Conservation (phyloP, 495 filamentous ascomycete genomes). For the Evansstolkia leycettana region DNA sequence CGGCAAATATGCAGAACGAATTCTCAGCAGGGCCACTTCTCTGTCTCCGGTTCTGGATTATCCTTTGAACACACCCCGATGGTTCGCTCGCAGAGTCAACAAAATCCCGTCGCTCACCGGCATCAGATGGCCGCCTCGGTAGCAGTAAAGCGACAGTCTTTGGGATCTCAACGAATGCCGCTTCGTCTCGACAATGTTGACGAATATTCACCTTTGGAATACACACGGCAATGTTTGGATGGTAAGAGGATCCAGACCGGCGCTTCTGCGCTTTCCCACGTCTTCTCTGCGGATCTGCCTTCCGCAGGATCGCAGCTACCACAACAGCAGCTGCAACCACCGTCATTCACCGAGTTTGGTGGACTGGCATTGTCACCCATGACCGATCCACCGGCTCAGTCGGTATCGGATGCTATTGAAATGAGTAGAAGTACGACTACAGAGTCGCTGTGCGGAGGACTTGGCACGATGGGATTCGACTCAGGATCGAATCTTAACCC, state of each 20-base stretch:
- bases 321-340: conserved; percentile 1
- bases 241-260: conserved; percentile 11
- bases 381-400: conserved; percentile 10
- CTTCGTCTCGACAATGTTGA: conserved; percentile 25
- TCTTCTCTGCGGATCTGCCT: conserved; percentile 15
- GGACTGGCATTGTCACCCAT: conserved; percentile 7
- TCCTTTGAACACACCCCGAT: conserved; percentile 22
- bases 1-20: conserved; percentile 15
- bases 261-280: conserved; percentile 18
- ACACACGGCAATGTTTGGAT: conserved; percentile 25
- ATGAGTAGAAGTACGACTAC: conserved; percentile 36
- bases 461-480: conserved; percentile 33
- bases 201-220: conserved; percentile 33
- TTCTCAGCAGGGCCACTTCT: conserved; percentile 13
- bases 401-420: conserved; percentile 14
- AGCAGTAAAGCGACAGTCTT: conserved; percentile 22
- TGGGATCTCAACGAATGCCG: conserved; percentile 18
- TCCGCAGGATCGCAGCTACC: conserved; percentile 12
- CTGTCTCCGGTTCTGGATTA: conserved; percentile 12
- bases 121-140: conserved; percentile 12
- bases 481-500: conserved; percentile 25
- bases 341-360: conserved; percentile 7
- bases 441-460: conserved; percentile 30
- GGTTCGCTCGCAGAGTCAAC: conserved; percentile 34
- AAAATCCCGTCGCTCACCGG: conserved; percentile 26